Base-by-base conservation (phyloP, 805 yeast species). In the Spathaspora arborariae region DNA sequence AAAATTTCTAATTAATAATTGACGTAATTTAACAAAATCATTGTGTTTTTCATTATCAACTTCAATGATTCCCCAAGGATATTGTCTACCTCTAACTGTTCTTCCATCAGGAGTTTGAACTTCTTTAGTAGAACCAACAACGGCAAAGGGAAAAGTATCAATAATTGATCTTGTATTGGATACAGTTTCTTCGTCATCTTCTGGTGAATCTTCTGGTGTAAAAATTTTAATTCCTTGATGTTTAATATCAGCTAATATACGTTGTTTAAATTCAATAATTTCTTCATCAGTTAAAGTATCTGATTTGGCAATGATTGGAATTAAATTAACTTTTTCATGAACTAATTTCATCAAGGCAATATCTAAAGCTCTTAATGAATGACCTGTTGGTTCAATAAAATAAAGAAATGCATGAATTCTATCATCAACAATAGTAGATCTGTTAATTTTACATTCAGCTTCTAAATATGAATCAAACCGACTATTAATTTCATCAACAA, bases 61-160 rank as follows among this genome's bases (percentile, higher is more conserved):
- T 70, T 94, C 97, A 58, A 94, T 86, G 19, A 86, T 76, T 55
- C 98, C 98, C 99, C 99, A 94, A 51, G 98, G 97, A 65, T 92
- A 92, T 51, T 80, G 73, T 70, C 99, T 86, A 56, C 96, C 97
- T 67, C 97, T 82, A 39, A 91, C 95, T 39, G 64, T 55, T 64
- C 88, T 79, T 37, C 97, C 97, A 60, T 87, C 94, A 38, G 76
- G 64, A 37, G 76, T 70, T 56, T 82, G 82, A 30, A 86, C 83
- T 52, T 81, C 82, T 49, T 72, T 70, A 19, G 94, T 87, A 19
- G 97, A 88, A 19, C 97, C 99, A 45, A 94, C 87, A 53, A 94
- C 84, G 15, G 99, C 98, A 70, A 88, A 92, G 41, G 99, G 99
- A 51, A 88, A 76, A 57, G 76, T 80, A 42, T 79, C 70, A 68